phyloP scores from a whole-genome alignment of 2,329 filamentous ascomycete species.

The Penicillium fuscoglaucum region DNA sequence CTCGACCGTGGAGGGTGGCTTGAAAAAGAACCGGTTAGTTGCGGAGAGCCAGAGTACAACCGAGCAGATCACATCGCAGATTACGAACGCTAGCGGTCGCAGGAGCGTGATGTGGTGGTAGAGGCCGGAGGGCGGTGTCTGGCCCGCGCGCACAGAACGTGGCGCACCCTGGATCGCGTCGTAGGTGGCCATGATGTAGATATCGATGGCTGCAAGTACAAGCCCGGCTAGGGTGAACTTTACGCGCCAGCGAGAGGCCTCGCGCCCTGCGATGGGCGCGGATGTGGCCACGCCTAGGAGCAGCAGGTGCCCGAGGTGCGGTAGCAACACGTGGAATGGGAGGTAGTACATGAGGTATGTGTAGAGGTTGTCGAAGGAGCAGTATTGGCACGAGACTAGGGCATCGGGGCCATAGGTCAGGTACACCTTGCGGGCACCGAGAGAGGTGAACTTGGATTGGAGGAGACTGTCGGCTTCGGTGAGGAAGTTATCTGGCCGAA shows the following conservation, averaged over 20 bases:
- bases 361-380: slow-evolving; percentile 65
- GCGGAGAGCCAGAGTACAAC: slow-evolving; percentile 70
- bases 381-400: slow-evolving; percentile 78
- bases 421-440: slow-evolving; percentile 76
- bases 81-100: slow-evolving; percentile 64
- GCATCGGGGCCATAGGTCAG: slow-evolving; percentile 76
- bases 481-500: slow-evolving; percentile 43
- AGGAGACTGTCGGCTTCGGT: slow-evolving; percentile 63
- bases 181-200: slow-evolving; percentile 66
- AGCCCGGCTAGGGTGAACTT: slow-evolving; percentile 65
- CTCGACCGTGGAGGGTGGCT: slow-evolving; percentile 61
- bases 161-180: slow-evolving; percentile 57
- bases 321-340: slow-evolving; percentile 64
- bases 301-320: slow-evolving; percentile 78
- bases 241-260: slow-evolving; percentile 68
- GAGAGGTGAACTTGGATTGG: slow-evolving; percentile 65
- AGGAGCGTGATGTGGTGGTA: slow-evolving; percentile 53
- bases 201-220: slow-evolving; percentile 62
- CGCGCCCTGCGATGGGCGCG: slow-evolving; percentile 60
- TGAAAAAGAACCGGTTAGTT: slow-evolving; percentile 75
- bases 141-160: slow-evolving; percentile 60
- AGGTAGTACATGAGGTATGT: slow-evolving; percentile 80
- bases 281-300: slow-evolving; percentile 74
- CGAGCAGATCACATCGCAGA: slow-evolving; percentile 64
- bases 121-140: slow-evolving; percentile 57